Conservation (phyloP, 768 basidiomycete genomes). For the Rhodotorula kratochvilovae region DNA sequence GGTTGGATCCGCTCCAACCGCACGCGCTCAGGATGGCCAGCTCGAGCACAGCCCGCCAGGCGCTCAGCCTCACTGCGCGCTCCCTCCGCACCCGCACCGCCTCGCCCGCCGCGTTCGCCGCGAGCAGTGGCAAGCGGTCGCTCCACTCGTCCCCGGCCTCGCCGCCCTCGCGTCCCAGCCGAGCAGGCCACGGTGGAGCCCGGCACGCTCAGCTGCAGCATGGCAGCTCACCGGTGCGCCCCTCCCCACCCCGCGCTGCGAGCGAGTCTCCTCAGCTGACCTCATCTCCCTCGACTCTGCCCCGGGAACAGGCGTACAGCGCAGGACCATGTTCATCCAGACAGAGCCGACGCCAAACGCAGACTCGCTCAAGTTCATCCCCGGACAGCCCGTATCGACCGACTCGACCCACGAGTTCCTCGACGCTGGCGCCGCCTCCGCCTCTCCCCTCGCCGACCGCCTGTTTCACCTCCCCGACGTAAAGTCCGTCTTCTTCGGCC, state of each 20-base stretch:
- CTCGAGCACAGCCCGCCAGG: neutral
- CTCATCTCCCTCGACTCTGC: conserved; percentile 6
- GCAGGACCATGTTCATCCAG: conserved; percentile 76
- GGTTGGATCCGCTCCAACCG: neutral
- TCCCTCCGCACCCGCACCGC: neutral
- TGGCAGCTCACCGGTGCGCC: conserved; percentile 4
- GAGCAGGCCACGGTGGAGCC: neutral
- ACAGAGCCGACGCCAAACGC: conserved; percentile 96
- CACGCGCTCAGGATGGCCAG: neutral
- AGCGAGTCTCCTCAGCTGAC: neutral
- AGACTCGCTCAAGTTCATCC: conserved; percentile 96
- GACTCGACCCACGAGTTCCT: conserved; percentile 85
- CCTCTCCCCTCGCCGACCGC: conserved; percentile 89
- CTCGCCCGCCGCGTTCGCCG: neutral
- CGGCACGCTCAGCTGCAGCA: neutral
- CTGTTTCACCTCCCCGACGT: conserved; percentile 94
- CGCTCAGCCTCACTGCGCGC: neutral
- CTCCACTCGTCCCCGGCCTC: conserved; percentile 1
- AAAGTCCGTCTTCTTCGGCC: conserved; percentile 83
- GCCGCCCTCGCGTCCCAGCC: neutral
- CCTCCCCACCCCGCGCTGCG: neutral
- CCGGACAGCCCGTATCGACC: conserved; percentile 80
- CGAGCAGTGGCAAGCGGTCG: neutral
- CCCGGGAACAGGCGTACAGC: neutral
- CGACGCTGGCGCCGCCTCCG: conserved; percentile 74